These are phyloP conservation scores for Wickerhamiella azyma DNA, from an alignment of 805 yeast species.

Conservation along the genomic window DNA sequence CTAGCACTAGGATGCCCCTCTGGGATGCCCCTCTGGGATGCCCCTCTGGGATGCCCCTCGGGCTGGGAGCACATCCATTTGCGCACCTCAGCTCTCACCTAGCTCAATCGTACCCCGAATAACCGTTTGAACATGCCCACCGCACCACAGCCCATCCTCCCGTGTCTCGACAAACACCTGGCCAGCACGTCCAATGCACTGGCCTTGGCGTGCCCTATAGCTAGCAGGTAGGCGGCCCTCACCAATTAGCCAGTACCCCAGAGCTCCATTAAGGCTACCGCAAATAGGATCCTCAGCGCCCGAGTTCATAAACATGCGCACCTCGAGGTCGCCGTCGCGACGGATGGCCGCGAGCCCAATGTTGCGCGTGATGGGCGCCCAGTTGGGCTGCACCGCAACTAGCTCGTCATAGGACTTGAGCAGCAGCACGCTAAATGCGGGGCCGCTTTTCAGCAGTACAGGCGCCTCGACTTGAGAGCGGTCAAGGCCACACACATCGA, in stretches of 20 bases:
- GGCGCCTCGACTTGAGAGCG: constrained; percentile 13
- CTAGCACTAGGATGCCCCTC: too few relatives aligned
- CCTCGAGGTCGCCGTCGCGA: not conserved
- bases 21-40: too few relatives aligned
- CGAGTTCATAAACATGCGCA: not conserved
- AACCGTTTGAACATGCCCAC: constrained; percentile 8
- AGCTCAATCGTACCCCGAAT: constrained; percentile 1
- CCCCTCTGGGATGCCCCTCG: too few relatives aligned
- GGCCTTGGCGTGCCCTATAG: constrained; percentile 14
- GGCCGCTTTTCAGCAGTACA: constrained; percentile 3
- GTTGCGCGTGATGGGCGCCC: not conserved
- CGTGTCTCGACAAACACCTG: constrained; percentile 9
- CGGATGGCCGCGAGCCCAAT: not conserved
- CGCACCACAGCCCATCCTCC: constrained; percentile 10
- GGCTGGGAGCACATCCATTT: too few relatives aligned
- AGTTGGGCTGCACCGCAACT: constrained; percentile 16
- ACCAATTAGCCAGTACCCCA: constrained; percentile 10
- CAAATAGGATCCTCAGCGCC: constrained; percentile 2
- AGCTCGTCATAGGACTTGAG: constrained; percentile 9
- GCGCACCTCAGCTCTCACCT: too few relatives aligned
- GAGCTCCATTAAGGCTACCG: constrained; percentile 19
- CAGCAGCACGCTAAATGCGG: constrained; percentile 4
- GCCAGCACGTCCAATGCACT: constrained; percentile 12
- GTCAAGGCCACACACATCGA: constrained; percentile 6
- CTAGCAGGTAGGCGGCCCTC: not conserved